Percentiles rank a stretch among this genome's conserved stretches.
phyloP scores from a whole-genome alignment of 2,329 filamentous ascomycete genomes.

The Colletotrichum spaethianum region DNA sequence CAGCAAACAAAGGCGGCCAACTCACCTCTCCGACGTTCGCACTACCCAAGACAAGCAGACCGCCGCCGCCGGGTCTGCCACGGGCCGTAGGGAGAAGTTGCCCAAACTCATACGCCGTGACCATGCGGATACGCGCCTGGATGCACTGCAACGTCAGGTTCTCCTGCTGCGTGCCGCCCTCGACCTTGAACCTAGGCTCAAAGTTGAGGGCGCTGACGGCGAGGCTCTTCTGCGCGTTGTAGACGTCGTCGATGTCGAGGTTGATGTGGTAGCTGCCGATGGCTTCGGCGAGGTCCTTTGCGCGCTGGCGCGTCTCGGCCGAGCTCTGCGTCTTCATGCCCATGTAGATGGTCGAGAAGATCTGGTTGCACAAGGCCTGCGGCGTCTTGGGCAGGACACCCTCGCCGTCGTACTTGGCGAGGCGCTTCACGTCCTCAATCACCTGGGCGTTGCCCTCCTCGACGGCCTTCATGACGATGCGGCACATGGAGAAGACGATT shows the following conservation, averaged over 20 bases:
- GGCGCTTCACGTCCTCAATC: conserved; percentile 55
- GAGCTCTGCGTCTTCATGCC: conserved; percentile 78
- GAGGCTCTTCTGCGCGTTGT: conserved; percentile 71
- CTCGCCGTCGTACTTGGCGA: conserved; percentile 48
- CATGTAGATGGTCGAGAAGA: conserved; percentile 73
- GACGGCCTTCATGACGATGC: conserved; percentile 68
- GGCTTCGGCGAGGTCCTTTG: conserved; percentile 69
- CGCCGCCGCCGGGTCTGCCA: conserved; percentile 67
- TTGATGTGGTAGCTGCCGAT: conserved; percentile 83
- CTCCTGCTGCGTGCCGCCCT: conserved; percentile 73
- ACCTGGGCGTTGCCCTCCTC: conserved; percentile 57
- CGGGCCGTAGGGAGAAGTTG: conserved; percentile 74
- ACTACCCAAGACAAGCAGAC: conserved; percentile 76
- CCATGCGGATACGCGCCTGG: conserved; percentile 70
- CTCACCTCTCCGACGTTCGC: conserved; percentile 71
- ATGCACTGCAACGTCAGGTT: conserved; percentile 72
- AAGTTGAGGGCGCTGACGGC: conserved; percentile 73
- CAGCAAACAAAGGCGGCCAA: conserved; percentile 3
- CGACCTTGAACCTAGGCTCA: conserved; percentile 67
- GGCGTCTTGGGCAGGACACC: conserved; percentile 63
- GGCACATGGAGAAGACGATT: conserved; percentile 64
- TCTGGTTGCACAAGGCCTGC: conserved; percentile 67
- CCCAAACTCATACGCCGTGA: conserved; percentile 71
- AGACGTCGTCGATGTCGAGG: conserved; percentile 80
- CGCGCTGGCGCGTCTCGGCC: conserved; percentile 76